Base-by-base conservation (phyloP, 164 flowering plant genomes). In the Platanus orientalis region DNA sequence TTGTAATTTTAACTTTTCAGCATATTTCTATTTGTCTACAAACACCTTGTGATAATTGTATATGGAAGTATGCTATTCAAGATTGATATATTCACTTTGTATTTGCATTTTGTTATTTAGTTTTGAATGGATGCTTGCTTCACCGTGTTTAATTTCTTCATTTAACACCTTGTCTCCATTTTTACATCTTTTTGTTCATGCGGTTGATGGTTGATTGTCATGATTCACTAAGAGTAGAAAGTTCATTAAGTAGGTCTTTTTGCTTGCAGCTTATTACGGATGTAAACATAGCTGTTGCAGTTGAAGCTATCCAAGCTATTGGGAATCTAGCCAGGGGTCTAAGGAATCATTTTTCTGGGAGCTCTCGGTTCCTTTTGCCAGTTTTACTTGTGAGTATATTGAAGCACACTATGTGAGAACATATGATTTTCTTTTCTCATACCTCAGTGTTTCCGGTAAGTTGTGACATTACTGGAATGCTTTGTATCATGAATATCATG, bases 241-340 rank as follows among this genome's bases (percentile, higher is more conserved):
- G 56, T 58, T 63, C 20, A 21, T 64, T 27, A 53, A 24, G 21
- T 50, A 54, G 23, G 12, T 32, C 26, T 58, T 57, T 66, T 10
- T 53, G 23, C 42, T 58, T 65, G 80, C 96, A 95, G 99, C 92
- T 95, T 67, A 78, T 92, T 51, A 88, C 94, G 34, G 99, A 95
- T 83, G 97, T 92, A 39, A 92, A 92, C 71, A 85, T 95, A 23
- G 99, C 97, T 78, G 99, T 95, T 69, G 87, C 97, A 32, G 94
- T 85, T 60, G 99, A 95, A 79, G 96, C 97, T 20, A 85, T 95
- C 70, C 99, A 89, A 76, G 96, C 99, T 45, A 76, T 95, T 74
- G 97, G 97, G 49, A 95, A 95, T 69, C 91, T 95, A 71, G 92
- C 97, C 28, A 74, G 77, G 51, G 97, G 97, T 63, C 72, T 95